These are phyloP conservation scores for Penicillium sp. DNA, from an alignment of 2,329 filamentous ascomycete species.

Conservation along the genomic window DNA sequence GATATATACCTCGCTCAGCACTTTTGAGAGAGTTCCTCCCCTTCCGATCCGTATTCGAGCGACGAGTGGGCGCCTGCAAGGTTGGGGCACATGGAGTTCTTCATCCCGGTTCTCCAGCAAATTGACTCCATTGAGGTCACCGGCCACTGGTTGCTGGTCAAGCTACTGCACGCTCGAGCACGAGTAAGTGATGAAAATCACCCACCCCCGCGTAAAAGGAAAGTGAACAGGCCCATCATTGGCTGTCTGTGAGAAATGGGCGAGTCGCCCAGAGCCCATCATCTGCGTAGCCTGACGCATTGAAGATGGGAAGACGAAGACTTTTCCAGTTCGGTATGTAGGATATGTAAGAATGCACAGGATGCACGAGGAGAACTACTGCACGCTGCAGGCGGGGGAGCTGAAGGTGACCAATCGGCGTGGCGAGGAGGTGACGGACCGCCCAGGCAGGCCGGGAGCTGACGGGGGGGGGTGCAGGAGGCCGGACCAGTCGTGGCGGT, in stretches of 20 bases:
- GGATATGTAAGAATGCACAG: neutral
- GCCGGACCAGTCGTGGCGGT: conserved; percentile 18
- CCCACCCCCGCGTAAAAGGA: conserved; percentile 7
- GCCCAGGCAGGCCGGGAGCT: conserved; percentile 1
- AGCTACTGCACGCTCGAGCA: conserved; percentile 32
- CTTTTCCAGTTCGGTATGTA: neutral
- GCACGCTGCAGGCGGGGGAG: conserved; percentile 1
- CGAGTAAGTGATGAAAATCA: conserved; percentile 7
- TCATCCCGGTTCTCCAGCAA: conserved; percentile 11
- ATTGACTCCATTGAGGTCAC: neutral
- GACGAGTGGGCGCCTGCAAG: conserved; percentile 11
- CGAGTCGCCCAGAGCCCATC: conserved; percentile 17
- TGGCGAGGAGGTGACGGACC: conserved; percentile 17
- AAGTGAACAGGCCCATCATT: conserved; percentile 8
- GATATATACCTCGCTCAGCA: conserved; percentile 23
- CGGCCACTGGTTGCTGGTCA: conserved; percentile 9
- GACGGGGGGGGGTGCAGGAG: conserved; percentile 6
- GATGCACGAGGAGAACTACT: neutral
- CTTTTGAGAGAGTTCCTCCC: no score
- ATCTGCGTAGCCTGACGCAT: neutral
- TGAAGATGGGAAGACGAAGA: conserved; percentile 1
- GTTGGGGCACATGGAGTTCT: conserved; percentile 2
- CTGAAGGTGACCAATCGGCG: conserved; percentile 10
- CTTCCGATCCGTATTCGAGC: no score
- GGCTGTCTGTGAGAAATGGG: conserved; percentile 10